phyloP scores from a whole-genome alignment of 2,329 filamentous ascomycete genomes.

The Lojkania enalia region DNA sequence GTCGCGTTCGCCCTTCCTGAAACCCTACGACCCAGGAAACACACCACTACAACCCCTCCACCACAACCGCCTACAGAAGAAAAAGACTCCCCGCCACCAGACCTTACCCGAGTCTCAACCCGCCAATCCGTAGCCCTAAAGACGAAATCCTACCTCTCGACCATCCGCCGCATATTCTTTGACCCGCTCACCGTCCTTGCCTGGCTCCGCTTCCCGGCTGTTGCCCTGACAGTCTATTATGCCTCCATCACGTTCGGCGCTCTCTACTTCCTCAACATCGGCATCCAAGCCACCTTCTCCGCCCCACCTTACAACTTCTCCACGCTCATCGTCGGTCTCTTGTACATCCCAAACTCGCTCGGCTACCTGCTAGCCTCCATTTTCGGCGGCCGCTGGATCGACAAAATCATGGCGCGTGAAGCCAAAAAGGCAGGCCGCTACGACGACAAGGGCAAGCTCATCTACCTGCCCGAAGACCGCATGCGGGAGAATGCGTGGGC shows the following conservation, averaged over 20 bases:
- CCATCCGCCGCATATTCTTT: constrained; percentile 42
- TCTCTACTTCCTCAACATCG: constrained; percentile 47
- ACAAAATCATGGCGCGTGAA: constrained; percentile 46
- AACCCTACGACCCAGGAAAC: constrained; percentile 28
- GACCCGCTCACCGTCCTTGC: constrained; percentile 45
- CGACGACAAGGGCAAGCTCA: constrained; percentile 40
- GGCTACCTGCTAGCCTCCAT: constrained; percentile 42
- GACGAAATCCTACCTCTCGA: constrained; percentile 31
- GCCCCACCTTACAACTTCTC: constrained; percentile 39
- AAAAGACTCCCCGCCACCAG: constrained; percentile 11
- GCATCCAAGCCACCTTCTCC: constrained; percentile 42
- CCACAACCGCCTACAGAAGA: constrained; percentile 6
- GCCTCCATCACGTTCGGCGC: constrained; percentile 45
- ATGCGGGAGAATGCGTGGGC: constrained; percentile 48
- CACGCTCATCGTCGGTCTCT: constrained; percentile 42
- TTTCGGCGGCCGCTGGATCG: constrained; percentile 46
- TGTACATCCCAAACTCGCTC: constrained; percentile 44
- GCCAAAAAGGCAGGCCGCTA: constrained; percentile 42
- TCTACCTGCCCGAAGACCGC: constrained; percentile 44
- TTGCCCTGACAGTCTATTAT: constrained; percentile 45
- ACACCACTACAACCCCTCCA: constrained; percentile 3
- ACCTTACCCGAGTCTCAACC: constrained; percentile 35
- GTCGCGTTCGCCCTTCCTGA: constrained; percentile 43
- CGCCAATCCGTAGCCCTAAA: constrained; percentile 39
- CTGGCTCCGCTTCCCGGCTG: constrained; percentile 44